Evolutionary conservation across 2,329 filamentous ascomycete species (phyloP).

Genomic region (Ophiostoma sp.): DNA sequence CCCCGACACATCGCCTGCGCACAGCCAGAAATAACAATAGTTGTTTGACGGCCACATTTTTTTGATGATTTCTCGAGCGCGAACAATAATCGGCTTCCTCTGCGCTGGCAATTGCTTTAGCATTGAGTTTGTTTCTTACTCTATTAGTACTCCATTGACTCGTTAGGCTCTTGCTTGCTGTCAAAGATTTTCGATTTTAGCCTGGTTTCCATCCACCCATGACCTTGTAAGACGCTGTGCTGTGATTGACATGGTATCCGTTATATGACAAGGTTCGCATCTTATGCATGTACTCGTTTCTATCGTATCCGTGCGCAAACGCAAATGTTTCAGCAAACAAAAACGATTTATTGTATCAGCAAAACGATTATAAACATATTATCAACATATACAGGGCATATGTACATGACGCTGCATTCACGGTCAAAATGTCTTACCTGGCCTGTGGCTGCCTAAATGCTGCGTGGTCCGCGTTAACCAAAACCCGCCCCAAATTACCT

Average conservation of each 20-base stretch:
- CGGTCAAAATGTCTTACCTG: not conserved
- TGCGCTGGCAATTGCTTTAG: not conserved
- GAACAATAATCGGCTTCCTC: not conserved
- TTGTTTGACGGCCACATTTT: too few relatives aligned
- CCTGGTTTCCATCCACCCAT: not conserved
- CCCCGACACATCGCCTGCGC: not conserved
- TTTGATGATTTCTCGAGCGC: too few relatives aligned
- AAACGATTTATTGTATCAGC: too few relatives aligned
- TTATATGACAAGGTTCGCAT: not conserved
- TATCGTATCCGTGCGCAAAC: not conserved
- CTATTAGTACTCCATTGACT: not conserved
- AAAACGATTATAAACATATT: too few relatives aligned
- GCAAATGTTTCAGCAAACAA: not conserved
- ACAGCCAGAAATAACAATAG: not conserved
- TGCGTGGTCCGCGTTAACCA: not conserved
- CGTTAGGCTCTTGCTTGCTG: not conserved
- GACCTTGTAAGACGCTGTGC: conserved; percentile 6
- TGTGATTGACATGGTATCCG: not conserved
- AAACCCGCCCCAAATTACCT: not conserved
- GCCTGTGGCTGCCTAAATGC: not conserved
- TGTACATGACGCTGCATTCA: not conserved
- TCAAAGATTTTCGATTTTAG: not conserved
- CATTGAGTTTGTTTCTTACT: not conserved
- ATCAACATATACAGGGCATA: too few relatives aligned
- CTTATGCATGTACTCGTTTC: not conserved